Evolutionary conservation across 371 early-diverging fungal species (phyloP), one percentile per base, ranked within the genome.

Genomic region (Umbelopsis sp.): DNA sequence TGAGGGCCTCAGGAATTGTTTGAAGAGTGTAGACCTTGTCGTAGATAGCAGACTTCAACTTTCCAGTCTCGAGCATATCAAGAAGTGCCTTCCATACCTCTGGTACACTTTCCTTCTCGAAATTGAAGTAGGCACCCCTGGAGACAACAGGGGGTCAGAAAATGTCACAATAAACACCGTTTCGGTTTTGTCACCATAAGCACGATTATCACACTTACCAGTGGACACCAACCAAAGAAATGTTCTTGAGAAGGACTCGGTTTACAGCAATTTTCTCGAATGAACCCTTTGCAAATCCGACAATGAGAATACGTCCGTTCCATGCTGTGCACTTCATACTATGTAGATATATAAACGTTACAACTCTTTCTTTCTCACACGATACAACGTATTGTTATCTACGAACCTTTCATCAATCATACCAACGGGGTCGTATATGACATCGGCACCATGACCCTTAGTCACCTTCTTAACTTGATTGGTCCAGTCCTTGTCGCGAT

Each of bases 221-320:
- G 53, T 81, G 81, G 18, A 93, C 80, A n/a, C 93, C 92, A 10
- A 86, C 78, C 12, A 91, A 71, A 1, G 92, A 86, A 22, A 91
- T 86, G 71, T 94, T 94, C 77, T 96, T 96, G 53, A 96, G 78
- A 72, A 96, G 78, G 18, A 96, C 76, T 14, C 94, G 85, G 72
- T 96, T 96, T 4, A 89, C 82, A 1, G 95, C 85, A 4, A 96
- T 78, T 70, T 92, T 91, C 70, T 96, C 96, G 70, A 93, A 92
- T 1, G 79, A 79, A 16, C 94, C 95, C 32, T 87, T 88, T 6
- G 94, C 94, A 81, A 96, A 96, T 5, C 95, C 97, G 53, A 96
- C 87, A 7, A 96, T 91, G 11, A 96, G 74, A 4, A 94, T 80
- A 44, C 95, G 89, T 4, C 92, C 96, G 74, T 91, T 92, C 92